Evolutionary conservation across 306 rosid genomes (phyloP).

Genomic region (Lotus japonicus): DNA sequence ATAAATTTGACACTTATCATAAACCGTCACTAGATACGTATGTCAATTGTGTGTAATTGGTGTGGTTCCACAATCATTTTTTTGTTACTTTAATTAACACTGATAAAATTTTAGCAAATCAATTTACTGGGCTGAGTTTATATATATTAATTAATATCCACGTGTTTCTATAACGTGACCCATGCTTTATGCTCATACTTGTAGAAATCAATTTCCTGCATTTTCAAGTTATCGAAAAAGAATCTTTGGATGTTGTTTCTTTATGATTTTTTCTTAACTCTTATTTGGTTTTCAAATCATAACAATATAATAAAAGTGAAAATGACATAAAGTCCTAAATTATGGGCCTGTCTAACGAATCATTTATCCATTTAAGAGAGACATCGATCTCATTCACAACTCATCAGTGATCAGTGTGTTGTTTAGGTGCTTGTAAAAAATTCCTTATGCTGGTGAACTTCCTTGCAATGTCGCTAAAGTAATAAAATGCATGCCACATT

Average conservation of each 20-base stretch:
- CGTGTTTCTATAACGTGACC: constrained; percentile 1
- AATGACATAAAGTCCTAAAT: constrained; percentile 56
- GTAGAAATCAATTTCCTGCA: constrained; percentile 82
- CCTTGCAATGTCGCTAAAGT: constrained; percentile 20
- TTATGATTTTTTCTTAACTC: background rate
- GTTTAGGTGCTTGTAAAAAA: constrained; percentile 12
- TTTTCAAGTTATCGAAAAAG: constrained; percentile 63
- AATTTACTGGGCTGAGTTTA: too few relatives aligned
- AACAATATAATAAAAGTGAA: constrained; percentile 26
- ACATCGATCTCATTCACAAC: constrained; percentile 26
- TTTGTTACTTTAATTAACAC: background rate
- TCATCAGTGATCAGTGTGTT: background rate
- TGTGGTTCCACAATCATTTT: too few relatives aligned
- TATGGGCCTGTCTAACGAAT: constrained; percentile 26
- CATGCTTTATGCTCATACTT: constrained; percentile 59
- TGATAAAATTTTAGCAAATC: too few relatives aligned
- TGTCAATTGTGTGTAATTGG: too few relatives aligned
- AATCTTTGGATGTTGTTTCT: constrained; percentile 42
- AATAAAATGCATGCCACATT: constrained; percentile 27
- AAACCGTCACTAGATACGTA: too few relatives aligned
- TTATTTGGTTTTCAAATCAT: constrained; percentile 5
- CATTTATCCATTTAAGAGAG: constrained; percentile 31
- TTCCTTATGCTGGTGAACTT: constrained; percentile 36
- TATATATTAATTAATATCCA: too few relatives aligned
- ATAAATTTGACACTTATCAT: too few relatives aligned